Percentiles rank a stretch among this genome's conserved stretches.
Evolutionary conservation across 148 eudicot genomes (phyloP).

Genomic region (Pharnaceum exiguum): DNA sequence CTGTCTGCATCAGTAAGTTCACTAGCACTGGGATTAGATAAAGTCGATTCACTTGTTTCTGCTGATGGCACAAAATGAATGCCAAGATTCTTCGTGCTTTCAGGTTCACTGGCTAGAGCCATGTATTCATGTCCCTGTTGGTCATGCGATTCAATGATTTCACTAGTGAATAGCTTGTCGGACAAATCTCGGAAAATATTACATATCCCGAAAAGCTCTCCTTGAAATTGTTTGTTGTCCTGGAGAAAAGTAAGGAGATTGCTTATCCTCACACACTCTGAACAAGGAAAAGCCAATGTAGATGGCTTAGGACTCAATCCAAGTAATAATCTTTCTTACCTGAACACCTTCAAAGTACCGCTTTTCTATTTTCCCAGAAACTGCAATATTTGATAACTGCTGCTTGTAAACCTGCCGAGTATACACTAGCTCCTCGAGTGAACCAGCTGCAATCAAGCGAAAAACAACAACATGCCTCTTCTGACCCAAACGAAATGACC

Average conservation of each 20-base stretch:
- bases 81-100: conserved; percentile 29
- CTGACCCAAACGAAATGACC: conserved; percentile 96
- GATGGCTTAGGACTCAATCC: background rate
- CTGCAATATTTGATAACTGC: conserved; percentile 89
- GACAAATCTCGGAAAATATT: conserved; percentile 93
- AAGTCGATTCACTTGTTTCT: conserved; percentile 26
- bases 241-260: conserved; percentile 17
- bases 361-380: conserved; percentile 88
- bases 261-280: background rate
- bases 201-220: conserved; percentile 89
- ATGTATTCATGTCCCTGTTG: conserved; percentile 35
- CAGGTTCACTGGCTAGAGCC: conserved; percentile 15
- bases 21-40: conserved; percentile 12
- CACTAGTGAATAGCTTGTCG: conserved; percentile 85
- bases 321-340: conserved; percentile 34
- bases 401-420: conserved; percentile 93
- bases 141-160: conserved; percentile 70
- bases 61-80: conserved; percentile 36
- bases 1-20: conserved; percentile 18
- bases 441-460: conserved; percentile 93
- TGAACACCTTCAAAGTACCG: conserved; percentile 97
- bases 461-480: conserved; percentile 89
- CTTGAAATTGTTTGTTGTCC: conserved; percentile 92
- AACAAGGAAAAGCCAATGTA: background rate
- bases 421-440: conserved; percentile 94